Evolutionary conservation across 1,284 basidiomycete genomes (phyloP).

Genomic region (Phaffia rhodozyma): DNA sequence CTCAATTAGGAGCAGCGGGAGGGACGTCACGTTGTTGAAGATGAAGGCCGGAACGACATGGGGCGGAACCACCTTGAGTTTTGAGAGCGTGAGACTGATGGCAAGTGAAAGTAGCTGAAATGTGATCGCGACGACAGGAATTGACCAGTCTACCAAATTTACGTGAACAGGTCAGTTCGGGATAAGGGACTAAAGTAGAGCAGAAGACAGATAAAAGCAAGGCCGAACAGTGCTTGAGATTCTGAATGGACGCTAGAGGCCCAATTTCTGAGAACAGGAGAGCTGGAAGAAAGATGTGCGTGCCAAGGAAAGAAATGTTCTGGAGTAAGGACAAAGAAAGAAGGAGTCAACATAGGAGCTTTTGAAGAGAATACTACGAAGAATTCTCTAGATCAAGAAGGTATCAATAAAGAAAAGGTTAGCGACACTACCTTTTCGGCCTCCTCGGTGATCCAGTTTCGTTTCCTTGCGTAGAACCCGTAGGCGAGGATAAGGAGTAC

Average conservation of each 20-base stretch:
- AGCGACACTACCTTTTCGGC: not conserved
- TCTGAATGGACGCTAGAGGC: constrained; percentile 27
- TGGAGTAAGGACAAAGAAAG: constrained; percentile 4
- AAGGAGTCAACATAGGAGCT: not conserved
- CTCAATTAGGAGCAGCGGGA: constrained; percentile 30
- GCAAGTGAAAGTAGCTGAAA: constrained; percentile 29
- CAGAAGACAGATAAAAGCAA: not conserved
- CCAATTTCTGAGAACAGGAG: constrained; percentile 34
- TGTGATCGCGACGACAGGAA: constrained; percentile 27
- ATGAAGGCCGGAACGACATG: constrained; percentile 26
- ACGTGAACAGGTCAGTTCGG: not conserved
- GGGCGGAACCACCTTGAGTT: not conserved
- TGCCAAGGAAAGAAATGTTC: constrained; percentile 29
- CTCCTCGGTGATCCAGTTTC: not conserved
- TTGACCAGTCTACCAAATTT: constrained; percentile 26
- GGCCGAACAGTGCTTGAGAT: constrained; percentile 28
- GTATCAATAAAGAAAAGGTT: not conserved
- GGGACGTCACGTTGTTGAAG: constrained; percentile 32
- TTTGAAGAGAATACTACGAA: too few relatives aligned
- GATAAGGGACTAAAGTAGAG: not conserved
- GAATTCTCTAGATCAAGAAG: too few relatives aligned
- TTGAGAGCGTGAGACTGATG: constrained; percentile 20
- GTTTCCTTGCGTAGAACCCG: constrained; percentile 1
- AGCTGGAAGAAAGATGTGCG: constrained; percentile 29
- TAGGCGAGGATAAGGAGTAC: constrained; percentile 10